These are phyloP conservation scores for Linanthus parryae DNA, from an alignment of 148 eudicot species.

Conservation along the genomic window DNA sequence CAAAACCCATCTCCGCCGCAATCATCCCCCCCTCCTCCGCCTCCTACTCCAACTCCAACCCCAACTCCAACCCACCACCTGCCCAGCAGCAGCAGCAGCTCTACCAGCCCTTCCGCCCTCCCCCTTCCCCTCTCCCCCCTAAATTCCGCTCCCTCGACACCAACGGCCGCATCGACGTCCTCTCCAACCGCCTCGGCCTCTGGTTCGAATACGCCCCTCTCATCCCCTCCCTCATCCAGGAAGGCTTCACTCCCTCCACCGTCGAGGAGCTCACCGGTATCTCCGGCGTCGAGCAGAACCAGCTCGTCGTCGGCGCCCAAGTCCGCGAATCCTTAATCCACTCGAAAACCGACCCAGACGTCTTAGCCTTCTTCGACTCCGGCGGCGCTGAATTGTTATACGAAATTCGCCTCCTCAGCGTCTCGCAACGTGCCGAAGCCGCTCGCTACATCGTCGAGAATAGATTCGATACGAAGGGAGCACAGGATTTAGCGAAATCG, in stretches of 20 bases:
- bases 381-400: conserved; percentile 67
- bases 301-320: conserved; percentile 69
- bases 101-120: conserved; percentile 82
- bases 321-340: conserved; percentile 50
- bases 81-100: conserved; percentile 31
- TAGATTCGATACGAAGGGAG: conserved; percentile 31
- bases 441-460: conserved; percentile 36
- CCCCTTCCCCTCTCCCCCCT: conserved; percentile 58
- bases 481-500: conserved; percentile 55
- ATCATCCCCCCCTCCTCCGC: too few species aligned
- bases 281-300: conserved; percentile 69
- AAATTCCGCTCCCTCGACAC: conserved; percentile 56
- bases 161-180: conserved; percentile 42
- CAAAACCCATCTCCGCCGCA: too few species aligned
- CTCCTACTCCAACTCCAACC: too few species aligned
- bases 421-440: conserved; percentile 43
- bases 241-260: conserved; percentile 59
- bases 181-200: conserved; percentile 56
- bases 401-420: conserved; percentile 50
- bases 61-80: conserved; percentile 5
- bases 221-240: conserved; percentile 43
- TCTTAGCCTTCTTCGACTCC: conserved; percentile 38
- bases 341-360: conserved; percentile 22
- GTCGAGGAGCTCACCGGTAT: conserved; percentile 79
- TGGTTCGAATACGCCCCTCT: conserved; percentile 87